Evolutionary conservation across 106 monocot species (phyloP).

Genomic region (Gastrodia elata): DNA sequence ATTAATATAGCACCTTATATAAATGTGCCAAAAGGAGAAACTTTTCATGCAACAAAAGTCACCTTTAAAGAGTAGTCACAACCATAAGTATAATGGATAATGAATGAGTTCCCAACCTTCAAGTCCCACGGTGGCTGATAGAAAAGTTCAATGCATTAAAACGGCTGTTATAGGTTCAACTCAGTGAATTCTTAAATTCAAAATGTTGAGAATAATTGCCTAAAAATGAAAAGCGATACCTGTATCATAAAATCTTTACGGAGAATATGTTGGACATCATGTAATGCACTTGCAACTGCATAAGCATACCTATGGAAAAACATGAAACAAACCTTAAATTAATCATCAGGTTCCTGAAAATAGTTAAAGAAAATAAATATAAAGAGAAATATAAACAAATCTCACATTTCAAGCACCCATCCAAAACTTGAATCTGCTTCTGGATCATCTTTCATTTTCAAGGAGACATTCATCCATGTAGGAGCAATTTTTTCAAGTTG

Average conservation of each 20-base stretch:
- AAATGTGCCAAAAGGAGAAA: neutral
- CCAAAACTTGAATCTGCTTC: conserved; percentile 92
- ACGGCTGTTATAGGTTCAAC: neutral
- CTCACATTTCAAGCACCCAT: conserved; percentile 98
- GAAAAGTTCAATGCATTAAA: neutral
- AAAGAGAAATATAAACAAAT: neutral
- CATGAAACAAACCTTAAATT: neutral
- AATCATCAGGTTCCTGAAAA: neutral
- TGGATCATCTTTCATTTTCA: conserved; percentile 85
- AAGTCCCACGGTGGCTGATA: conserved; percentile 43
- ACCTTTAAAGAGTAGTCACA: conserved; percentile 31
- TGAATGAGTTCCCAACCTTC: conserved; percentile 33
- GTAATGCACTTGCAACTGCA: conserved; percentile 24
- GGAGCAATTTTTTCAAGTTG: conserved; percentile 91
- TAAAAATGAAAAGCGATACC: conserved; percentile 2
- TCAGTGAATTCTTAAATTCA: neutral
- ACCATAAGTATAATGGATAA: conserved; percentile 50
- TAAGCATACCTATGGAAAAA: conserved; percentile 19
- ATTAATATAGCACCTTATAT: neutral
- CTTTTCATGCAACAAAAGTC: neutral
- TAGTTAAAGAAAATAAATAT: neutral
- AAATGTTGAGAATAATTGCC: neutral
- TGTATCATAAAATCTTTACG: conserved; percentile 34
- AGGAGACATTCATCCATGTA: conserved; percentile 94
- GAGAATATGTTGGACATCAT: conserved; percentile 28